These are phyloP conservation scores for Botrytis galanthina DNA, from an alignment of 2,329 filamentous ascomycete species.

Conservation along the genomic window DNA sequence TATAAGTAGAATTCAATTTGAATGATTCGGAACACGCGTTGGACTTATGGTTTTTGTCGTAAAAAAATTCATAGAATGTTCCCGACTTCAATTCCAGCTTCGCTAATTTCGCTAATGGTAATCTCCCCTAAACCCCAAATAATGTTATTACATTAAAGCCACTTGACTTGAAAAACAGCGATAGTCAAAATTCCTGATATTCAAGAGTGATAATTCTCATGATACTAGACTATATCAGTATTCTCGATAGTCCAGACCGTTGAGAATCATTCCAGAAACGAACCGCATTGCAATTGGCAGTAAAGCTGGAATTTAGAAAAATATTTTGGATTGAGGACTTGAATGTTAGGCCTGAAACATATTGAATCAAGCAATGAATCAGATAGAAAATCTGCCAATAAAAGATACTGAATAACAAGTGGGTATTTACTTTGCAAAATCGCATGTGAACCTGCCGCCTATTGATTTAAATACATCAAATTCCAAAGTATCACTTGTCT, in stretches of 20 bases:
- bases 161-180: not conserved
- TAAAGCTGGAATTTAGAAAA: not conserved
- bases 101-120: not conserved
- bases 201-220: not conserved
- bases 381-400: not conserved
- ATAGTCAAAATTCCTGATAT: not conserved
- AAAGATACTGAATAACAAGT: not conserved
- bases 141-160: not conserved
- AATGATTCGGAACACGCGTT: not conserved
- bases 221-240: not conserved
- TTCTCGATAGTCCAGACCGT: not conserved
- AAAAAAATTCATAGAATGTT: not conserved
- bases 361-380: not conserved
- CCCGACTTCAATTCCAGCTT: not conserved
- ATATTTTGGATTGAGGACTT: not conserved
- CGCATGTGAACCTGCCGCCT: not conserved
- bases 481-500: not conserved
- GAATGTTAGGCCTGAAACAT: not conserved
- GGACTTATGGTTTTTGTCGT: not conserved
- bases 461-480: not conserved
- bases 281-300: not conserved
- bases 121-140: not conserved
- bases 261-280: not conserved
- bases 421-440: slow-evolving; percentile 6
- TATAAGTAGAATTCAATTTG: not conserved